Conservation (phyloP, 257 asterid species). For the Forsythia suspensa region DNA sequence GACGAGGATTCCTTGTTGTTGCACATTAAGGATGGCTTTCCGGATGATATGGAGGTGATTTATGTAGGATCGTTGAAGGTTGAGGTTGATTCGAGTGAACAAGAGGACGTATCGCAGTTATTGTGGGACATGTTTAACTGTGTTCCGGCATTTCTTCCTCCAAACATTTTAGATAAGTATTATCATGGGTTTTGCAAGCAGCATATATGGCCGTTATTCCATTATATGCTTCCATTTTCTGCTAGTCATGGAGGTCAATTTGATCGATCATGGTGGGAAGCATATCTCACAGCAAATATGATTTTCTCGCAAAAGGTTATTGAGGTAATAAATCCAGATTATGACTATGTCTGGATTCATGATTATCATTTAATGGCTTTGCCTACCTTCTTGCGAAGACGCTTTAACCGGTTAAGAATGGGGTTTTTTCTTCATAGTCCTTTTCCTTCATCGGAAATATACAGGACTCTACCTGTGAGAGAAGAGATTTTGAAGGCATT, state of each 20-base stretch:
- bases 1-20: conserved; percentile 50
- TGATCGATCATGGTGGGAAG: conserved; percentile 57
- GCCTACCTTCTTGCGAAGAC: conserved; percentile 52
- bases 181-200: conserved; percentile 60
- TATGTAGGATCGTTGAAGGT: conserved; percentile 51
- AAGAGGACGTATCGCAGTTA: conserved; percentile 57
- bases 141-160: conserved; percentile 54
- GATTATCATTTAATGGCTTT: conserved; percentile 59
- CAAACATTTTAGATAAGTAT: conserved; percentile 42
- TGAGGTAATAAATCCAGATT: conserved; percentile 61
- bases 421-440: conserved; percentile 57
- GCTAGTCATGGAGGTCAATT: conserved; percentile 55
- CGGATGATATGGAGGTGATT: conserved; percentile 52
- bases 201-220: conserved; percentile 55
- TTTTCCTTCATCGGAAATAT: conserved; percentile 55
- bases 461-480: conserved; percentile 49
- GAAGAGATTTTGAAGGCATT: conserved; percentile 51
- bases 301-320: conserved; percentile 55
- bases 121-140: conserved; percentile 49
- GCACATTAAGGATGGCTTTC: conserved; percentile 51
- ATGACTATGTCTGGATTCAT: conserved; percentile 55
- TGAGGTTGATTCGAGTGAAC: conserved; percentile 50
- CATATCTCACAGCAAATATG: conserved; percentile 51
- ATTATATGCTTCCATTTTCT: conserved; percentile 53
- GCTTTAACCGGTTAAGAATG: conserved; percentile 47